Percentiles rank a stretch among this genome's conserved stretches.
Conservation (phyloP, 352 stramenopile genomes). For the Blastocystis sp. region DNA sequence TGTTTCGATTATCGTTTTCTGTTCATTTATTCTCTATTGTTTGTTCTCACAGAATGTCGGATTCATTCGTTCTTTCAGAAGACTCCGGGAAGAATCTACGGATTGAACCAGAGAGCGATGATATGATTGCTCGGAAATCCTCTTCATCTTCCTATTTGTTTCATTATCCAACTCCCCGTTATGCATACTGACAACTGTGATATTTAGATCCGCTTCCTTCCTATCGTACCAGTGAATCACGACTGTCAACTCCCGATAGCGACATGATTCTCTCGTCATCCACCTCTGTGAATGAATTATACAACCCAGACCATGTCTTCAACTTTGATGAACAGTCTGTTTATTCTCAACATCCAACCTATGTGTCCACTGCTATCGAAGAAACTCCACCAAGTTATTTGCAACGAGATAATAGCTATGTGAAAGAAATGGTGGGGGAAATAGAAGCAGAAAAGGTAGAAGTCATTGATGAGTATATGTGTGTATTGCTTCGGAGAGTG, state of each 20-base stretch:
- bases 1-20: slow-evolving; percentile 55
- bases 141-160: not conserved
- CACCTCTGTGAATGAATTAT: slow-evolving; percentile 15
- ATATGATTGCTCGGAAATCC: not conserved
- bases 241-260: not conserved
- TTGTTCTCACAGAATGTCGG: slow-evolving; percentile 44
- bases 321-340: slow-evolving; percentile 16
- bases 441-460: slow-evolving; percentile 22
- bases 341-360: not conserved
- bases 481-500: not conserved
- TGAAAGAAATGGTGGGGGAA: slow-evolving; percentile 8
- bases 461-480: slow-evolving; percentile 6
- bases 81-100: not conserved
- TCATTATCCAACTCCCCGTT: slow-evolving; percentile 38
- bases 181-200: not conserved
- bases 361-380: not conserved
- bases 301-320: slow-evolving; percentile 20
- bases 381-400: not conserved
- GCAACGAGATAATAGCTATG: not conserved
- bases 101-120: not conserved
- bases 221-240: not conserved
- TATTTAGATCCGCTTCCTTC: not conserved
- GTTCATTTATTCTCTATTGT: slow-evolving; percentile 42
- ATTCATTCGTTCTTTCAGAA: slow-evolving; percentile 7
- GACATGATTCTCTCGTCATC: slow-evolving; percentile 9